Conservation (phyloP, 495 filamentous ascomycete species). For the Talaromyces wortmannii region DNA sequence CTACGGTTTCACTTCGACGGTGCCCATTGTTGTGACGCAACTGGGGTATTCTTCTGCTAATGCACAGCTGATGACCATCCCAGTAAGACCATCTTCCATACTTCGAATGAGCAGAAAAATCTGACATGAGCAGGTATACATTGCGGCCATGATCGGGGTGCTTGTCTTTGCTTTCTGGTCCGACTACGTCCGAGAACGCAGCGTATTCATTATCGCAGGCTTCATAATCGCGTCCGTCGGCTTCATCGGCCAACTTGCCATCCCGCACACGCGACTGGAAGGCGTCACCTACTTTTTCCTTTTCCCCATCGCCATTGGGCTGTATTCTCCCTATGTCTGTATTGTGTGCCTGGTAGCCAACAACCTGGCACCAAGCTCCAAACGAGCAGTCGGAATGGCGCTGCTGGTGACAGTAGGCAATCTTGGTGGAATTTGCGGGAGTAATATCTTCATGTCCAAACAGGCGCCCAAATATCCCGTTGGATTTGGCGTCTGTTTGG, state of each 20-base stretch:
- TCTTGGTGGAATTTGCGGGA: conserved; percentile 2
- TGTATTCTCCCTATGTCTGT: neutral
- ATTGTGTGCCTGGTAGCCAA: conserved; percentile 2
- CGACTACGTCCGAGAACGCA: no score
- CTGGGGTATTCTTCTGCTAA: conserved; percentile 45
- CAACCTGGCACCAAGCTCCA: conserved; percentile 6
- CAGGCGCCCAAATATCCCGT: neutral
- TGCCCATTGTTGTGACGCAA: conserved; percentile 47
- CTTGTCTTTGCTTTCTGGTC: no score
- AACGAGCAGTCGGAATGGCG: conserved; percentile 10
- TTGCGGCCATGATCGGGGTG: neutral
- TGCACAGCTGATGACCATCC: conserved; percentile 47
- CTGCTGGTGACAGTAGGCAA: conserved; percentile 8
- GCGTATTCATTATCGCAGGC: no score
- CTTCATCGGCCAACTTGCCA: neutral
- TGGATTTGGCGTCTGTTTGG: neutral
- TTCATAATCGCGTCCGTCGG: no score
- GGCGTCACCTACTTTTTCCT: neutral
- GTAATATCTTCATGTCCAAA: no score
- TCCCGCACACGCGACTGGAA: neutral
- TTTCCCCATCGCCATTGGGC: neutral
- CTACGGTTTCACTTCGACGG: conserved; percentile 43
- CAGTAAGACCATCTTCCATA: neutral
- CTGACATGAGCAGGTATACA: neutral
- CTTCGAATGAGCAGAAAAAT: neutral